Percentiles rank a stretch among this genome's conserved stretches.
phyloP scores from a whole-genome alignment of 106 monocot genomes.

The Iris macrosiphon region DNA sequence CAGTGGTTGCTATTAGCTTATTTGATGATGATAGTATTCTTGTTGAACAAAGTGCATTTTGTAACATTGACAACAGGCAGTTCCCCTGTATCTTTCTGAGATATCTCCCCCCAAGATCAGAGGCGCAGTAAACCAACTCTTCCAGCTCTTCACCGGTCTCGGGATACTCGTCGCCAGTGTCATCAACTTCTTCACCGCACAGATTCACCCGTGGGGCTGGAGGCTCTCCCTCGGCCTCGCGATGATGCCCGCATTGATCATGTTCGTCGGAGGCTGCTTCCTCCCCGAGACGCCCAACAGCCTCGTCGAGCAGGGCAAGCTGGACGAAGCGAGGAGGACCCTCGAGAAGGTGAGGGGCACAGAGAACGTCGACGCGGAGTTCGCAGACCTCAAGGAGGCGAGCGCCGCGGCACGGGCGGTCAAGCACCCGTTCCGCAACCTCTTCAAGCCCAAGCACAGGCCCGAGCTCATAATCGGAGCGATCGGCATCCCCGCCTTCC shows the following conservation, averaged over 20 bases:
- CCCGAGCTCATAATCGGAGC: conserved; percentile 52
- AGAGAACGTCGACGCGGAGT: conserved; percentile 31
- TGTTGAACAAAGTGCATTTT: no score
- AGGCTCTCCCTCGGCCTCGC: conserved; percentile 58
- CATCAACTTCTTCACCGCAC: conserved; percentile 62
- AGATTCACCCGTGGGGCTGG: conserved; percentile 70
- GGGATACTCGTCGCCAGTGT: conserved; percentile 49
- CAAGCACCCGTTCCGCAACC: conserved; percentile 49
- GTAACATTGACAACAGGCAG: conserved; percentile 30
- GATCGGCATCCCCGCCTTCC: conserved; percentile 47
- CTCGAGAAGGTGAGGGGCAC: conserved; percentile 38
- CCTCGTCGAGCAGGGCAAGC: conserved; percentile 37
- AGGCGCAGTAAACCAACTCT: conserved; percentile 60
- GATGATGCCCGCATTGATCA: conserved; percentile 38
- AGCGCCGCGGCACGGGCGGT: conserved; percentile 35
- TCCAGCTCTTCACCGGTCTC: conserved; percentile 43
- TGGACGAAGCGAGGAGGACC: conserved; percentile 32
- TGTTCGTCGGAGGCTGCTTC: conserved; percentile 45
- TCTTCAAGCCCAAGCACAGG: conserved; percentile 24
- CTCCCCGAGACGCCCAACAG: conserved; percentile 54
- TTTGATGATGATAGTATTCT: no score
- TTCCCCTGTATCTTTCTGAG: conserved; percentile 68
- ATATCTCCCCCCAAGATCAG: conserved; percentile 50
- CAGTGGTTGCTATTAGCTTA: no score
- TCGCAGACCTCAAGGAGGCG: conserved; percentile 41